A percentile compares a stretch with the other conserved stretches of the same genome.
phyloP scores from a whole-genome alignment of 1,284 basidiomycete genomes.

The Ganoderma leucocontextum region DNA sequence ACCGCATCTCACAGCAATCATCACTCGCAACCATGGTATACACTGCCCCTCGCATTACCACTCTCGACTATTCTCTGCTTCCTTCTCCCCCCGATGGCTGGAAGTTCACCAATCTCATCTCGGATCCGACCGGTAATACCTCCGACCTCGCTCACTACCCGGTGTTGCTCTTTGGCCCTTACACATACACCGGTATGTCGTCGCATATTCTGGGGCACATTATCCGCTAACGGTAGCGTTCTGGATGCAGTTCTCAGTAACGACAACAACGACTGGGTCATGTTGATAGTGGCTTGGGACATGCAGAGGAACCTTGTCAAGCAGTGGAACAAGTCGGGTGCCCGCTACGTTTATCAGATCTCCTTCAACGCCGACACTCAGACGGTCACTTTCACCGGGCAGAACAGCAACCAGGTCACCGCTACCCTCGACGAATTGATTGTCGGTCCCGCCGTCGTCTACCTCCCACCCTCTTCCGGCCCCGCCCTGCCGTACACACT shows the following conservation, averaged over 20 bases:
- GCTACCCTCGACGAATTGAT: conserved; percentile 1
- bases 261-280: neutral
- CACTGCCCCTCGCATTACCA: neutral
- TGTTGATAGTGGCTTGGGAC: conserved; percentile 5
- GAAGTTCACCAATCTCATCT: neutral
- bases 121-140: neutral
- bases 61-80: neutral
- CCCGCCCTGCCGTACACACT: neutral
- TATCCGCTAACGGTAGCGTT: neutral
- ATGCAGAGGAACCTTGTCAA: conserved; percentile 4
- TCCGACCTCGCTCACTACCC: neutral
- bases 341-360: neutral
- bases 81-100: neutral
- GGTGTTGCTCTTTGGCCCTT: neutral
- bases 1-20: neutral
- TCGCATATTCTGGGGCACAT: neutral
- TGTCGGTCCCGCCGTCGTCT: neutral
- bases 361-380: neutral
- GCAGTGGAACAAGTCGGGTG: neutral
- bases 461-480: neutral
- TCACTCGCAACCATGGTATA: conserved; percentile 1
- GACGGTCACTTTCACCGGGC: conserved; percentile 3
- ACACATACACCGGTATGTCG: conserved; percentile 1
- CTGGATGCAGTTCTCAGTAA: neutral
- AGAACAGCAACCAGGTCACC: neutral